Percentiles rank a stretch among this genome's conserved stretches.
Conservation (phyloP, 2,329 filamentous ascomycete genomes). For the Immersiporthe knoxdaviesiana region DNA sequence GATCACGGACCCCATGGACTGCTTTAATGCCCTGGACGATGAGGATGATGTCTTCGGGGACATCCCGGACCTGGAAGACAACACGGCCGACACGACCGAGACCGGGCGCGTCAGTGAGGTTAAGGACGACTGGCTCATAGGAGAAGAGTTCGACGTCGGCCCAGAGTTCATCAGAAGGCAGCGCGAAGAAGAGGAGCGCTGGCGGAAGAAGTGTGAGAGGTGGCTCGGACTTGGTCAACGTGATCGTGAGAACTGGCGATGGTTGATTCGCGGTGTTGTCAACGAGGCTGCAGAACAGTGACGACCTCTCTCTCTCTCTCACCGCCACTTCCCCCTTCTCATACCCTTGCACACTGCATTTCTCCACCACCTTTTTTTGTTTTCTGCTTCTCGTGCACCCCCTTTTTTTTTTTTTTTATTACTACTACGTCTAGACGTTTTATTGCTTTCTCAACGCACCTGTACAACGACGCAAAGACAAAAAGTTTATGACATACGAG, state of each 20-base stretch:
- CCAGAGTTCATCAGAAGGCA: conserved; percentile 91
- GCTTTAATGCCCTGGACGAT: conserved; percentile 74
- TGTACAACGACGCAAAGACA: conserved; percentile 31
- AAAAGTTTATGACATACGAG: conserved; percentile 28
- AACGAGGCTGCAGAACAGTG: conserved; percentile 27
- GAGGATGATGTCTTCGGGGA: conserved; percentile 95
- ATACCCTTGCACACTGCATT: conserved; percentile 11
- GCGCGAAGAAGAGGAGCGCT: conserved; percentile 87
- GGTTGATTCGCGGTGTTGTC: conserved; percentile 70
- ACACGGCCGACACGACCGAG: conserved; percentile 52
- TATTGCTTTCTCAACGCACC: conserved; percentile 26
- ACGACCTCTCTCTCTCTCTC: conserved; percentile 36
- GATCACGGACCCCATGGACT: conserved; percentile 61
- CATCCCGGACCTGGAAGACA: conserved; percentile 88
- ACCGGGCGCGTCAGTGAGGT: conserved; percentile 60
- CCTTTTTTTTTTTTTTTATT: conserved; percentile 8
- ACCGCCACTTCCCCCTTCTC: conserved; percentile 39
- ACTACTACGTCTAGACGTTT: conserved; percentile 28
- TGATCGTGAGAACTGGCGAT: conserved; percentile 70
- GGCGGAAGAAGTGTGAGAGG: conserved; percentile 83
- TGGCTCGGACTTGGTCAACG: conserved; percentile 71
- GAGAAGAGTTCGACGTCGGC: conserved; percentile 96
- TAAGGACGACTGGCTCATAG: conserved; percentile 81
- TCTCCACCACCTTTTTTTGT: conserved; percentile 14
- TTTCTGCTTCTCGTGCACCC: conserved; percentile 20